Evolutionary conservation across 2,329 filamentous ascomycete genomes (phyloP), one percentile per base, ranked within the genome.

Genomic region (Tolypocladium sp.): DNA sequence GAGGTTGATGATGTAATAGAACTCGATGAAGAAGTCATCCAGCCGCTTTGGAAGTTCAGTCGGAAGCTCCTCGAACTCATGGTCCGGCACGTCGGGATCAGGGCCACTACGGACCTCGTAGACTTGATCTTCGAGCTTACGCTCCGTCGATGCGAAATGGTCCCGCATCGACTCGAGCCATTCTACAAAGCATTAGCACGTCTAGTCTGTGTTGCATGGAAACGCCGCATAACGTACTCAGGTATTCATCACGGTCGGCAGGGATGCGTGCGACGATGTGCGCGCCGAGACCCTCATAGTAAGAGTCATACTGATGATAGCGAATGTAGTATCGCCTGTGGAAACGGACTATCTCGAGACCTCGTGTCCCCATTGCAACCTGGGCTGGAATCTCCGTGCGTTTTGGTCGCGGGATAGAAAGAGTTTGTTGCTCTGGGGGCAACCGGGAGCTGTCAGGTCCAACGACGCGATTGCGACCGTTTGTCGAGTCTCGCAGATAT

Each of bases 361-460:
- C 62, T n/a, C 57, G 60, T 7, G 61, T 62, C 27, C 59, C 62
- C 62, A 63, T 63, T 30, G 53, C n/a, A n/a, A n/a, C n/a, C n/a
- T n/a, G n/a, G n/a, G n/a, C n/a, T n/a, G n/a, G n/a, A n/a, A n/a
- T n/a, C n/a, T n/a, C n/a, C n/a, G n/a, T n/a, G n/a, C n/a, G n/a
- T n/a, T n/a, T n/a, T n/a, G n/a, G n/a, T n/a, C n/a, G n/a, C n/a
- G n/a, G n/a, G n/a, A n/a, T n/a, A n/a, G n/a, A n/a, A n/a, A n/a
- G n/a, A n/a, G n/a, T n/a, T n/a, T n/a, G n/a, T n/a, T n/a, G n/a
- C n/a, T n/a, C n/a, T n/a, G n/a, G n/a, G n/a, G n/a, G n/a, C n/a
- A n/a, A n/a, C n/a, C n/a, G n/a, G n/a, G n/a, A n/a, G n/a, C n/a
- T n/a, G n/a, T n/a, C n/a, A n/a, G n/a, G n/a, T n/a, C n/a, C n/a